Percentiles rank a stretch among this genome's conserved stretches.
These are phyloP conservation scores for Mallotus japonicus DNA, from an alignment of 441 rosid species.

Conservation along the genomic window DNA sequence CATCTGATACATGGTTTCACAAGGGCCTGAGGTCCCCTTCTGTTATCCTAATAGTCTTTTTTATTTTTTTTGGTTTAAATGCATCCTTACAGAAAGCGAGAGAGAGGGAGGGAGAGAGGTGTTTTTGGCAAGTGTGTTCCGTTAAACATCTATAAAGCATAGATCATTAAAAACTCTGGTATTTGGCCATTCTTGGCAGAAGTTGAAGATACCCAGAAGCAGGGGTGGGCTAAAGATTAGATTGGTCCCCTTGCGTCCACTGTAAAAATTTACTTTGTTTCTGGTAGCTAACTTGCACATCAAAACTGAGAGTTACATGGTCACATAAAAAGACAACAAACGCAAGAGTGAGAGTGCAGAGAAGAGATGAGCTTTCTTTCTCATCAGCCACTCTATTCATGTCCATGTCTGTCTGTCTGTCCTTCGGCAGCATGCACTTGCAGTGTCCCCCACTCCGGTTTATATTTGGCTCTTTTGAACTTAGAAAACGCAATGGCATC, in stretches of 20 bases:
- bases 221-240: background rate
- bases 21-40: conserved; percentile 9
- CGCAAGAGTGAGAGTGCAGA: background rate
- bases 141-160: conserved; percentile 7
- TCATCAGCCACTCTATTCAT: background rate
- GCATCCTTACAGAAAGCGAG: background rate
- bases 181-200: conserved; percentile 14
- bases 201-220: background rate
- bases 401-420: background rate
- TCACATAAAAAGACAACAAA: conserved; percentile 13
- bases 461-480: background rate
- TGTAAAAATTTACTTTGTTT: background rate
- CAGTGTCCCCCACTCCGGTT: background rate
- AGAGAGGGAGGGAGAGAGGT: conserved; percentile 7
- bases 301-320: conserved; percentile 5
- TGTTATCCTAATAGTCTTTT: no score
- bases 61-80: background rate
- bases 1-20: background rate
- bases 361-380: background rate
- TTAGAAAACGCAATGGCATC: background rate
- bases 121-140: conserved; percentile 21
- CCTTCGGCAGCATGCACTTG: background rate
- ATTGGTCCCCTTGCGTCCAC: conserved; percentile 30
- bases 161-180: conserved; percentile 13
- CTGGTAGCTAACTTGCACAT: conserved; percentile 11